Evolutionary conservation across 345 rosid species (phyloP).

Genomic region (Populus pruinosa): DNA sequence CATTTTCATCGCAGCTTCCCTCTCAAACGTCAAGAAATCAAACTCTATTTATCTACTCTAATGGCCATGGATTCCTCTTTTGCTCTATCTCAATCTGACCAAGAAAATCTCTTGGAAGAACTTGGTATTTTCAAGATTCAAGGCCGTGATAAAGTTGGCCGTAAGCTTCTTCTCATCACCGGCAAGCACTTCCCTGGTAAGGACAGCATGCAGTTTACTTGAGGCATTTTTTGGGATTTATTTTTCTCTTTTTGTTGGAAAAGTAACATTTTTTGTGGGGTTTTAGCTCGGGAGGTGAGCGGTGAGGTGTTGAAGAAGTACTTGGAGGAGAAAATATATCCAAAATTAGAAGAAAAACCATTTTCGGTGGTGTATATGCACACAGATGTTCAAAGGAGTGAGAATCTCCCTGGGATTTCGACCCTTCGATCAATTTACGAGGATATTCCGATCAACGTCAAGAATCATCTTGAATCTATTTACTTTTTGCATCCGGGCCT

Average conservation of each 20-base stretch:
- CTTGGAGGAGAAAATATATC: constrained; percentile 42
- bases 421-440: constrained; percentile 46
- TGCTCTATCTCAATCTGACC: constrained; percentile 16
- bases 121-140: constrained; percentile 65
- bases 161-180: constrained; percentile 53
- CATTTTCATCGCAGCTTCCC: not conserved
- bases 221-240: not conserved
- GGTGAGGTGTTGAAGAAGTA: constrained; percentile 41
- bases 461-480: constrained; percentile 35
- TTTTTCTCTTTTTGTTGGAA: not conserved
- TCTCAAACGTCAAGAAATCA: not conserved
- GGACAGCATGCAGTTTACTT: not conserved
- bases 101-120: constrained; percentile 38
- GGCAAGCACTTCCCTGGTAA: constrained; percentile 67
- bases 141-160: constrained; percentile 70
- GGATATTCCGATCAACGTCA: constrained; percentile 36
- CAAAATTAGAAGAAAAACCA: constrained; percentile 30
- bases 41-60: not conserved
- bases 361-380: constrained; percentile 58
- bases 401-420: constrained; percentile 57
- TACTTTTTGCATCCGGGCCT: constrained; percentile 62
- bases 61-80: constrained; percentile 4
- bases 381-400: constrained; percentile 41
- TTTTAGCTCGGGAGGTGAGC: constrained; percentile 42
- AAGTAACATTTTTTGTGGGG: not conserved